Conservation (phyloP, 257 asterid genomes). For the Hygrophila difformis region DNA sequence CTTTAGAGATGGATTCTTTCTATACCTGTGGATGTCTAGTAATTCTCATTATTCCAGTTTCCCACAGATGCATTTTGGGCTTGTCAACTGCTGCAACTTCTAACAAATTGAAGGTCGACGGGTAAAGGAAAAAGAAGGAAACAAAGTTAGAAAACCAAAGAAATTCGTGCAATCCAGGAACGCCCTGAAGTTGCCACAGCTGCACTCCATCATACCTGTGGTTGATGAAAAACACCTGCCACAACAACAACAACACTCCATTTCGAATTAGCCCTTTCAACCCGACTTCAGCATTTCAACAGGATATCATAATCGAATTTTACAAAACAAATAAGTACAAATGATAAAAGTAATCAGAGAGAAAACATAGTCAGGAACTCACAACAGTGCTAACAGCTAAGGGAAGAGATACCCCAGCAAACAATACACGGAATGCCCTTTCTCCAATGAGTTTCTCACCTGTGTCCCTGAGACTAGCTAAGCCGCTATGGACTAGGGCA, state of each 20-base stretch:
- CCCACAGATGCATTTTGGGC: constrained; percentile 99
- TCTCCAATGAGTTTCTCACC: constrained; percentile 97
- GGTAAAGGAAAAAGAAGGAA: constrained; percentile 84
- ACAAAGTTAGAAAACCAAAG: constrained; percentile 66
- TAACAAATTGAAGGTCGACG: constrained; percentile 85
- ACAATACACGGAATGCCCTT: constrained; percentile 90
- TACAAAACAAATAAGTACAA: not conserved
- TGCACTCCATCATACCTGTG: constrained; percentile 96
- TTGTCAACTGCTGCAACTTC: constrained; percentile 98
- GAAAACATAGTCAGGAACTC: constrained; percentile 35
- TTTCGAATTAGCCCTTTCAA: too few relatives aligned
- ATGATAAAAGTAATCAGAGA: not conserved
- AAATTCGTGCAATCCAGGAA: constrained; percentile 64
- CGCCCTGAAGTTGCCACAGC: constrained; percentile 86
- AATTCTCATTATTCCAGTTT: constrained; percentile 96
- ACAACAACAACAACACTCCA: constrained; percentile 7
- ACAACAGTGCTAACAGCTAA: constrained; percentile 86
- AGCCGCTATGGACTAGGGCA: constrained; percentile 89
- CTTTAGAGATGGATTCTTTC: not conserved
- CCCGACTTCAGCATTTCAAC: too few relatives aligned
- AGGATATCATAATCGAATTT: not conserved
- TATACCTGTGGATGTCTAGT: constrained; percentile 97
- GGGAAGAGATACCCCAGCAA: constrained; percentile 92
- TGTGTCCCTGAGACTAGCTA: constrained; percentile 89
- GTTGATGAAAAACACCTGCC: constrained; percentile 87